Evolutionary conservation across 805 yeast genomes (phyloP).

Genomic region (Candida hispaniensis): DNA sequence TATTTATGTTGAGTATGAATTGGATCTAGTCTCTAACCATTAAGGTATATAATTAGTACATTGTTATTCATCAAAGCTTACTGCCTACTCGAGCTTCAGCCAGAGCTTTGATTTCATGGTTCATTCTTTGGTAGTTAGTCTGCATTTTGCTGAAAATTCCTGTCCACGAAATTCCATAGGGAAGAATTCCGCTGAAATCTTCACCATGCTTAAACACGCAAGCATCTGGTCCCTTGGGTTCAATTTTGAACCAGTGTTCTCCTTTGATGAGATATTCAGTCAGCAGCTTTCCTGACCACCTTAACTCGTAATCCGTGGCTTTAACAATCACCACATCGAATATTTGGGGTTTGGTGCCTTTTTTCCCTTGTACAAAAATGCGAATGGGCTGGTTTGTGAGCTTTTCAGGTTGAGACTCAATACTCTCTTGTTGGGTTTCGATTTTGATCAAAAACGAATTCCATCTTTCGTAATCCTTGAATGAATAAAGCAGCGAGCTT

Average conservation of each 20-base stretch:
- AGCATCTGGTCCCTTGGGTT: constrained; percentile 3
- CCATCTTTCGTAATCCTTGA: constrained; percentile 13
- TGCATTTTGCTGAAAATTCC: not conserved
- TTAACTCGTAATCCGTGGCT: constrained; percentile 4
- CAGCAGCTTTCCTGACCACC: constrained; percentile 6
- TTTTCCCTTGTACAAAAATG: constrained; percentile 2
- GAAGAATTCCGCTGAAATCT: constrained; percentile 2
- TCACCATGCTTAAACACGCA: constrained; percentile 15
- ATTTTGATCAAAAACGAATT: constrained; percentile 6
- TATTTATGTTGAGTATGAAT: constrained; percentile 43
- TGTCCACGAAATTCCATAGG: constrained; percentile 2
- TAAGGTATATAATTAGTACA: not conserved
- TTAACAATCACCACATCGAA: constrained; percentile 2
- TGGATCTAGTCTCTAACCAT: constrained; percentile 5
- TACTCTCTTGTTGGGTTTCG: constrained; percentile 1
- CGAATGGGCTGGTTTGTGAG: constrained; percentile 4
- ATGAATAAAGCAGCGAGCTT: constrained; percentile 11
- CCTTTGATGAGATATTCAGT: constrained; percentile 8
- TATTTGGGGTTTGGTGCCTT: constrained; percentile 2
- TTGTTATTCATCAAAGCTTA: not conserved
- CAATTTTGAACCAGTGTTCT: constrained; percentile 13
- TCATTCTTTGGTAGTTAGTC: constrained; percentile 11
- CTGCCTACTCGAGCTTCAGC: constrained; percentile 2
- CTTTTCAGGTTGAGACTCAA: constrained; percentile 2
- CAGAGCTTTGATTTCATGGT: constrained; percentile 8